Conservation (phyloP, 2,329 filamentous ascomycete species). For the Fusarium papillatum region DNA sequence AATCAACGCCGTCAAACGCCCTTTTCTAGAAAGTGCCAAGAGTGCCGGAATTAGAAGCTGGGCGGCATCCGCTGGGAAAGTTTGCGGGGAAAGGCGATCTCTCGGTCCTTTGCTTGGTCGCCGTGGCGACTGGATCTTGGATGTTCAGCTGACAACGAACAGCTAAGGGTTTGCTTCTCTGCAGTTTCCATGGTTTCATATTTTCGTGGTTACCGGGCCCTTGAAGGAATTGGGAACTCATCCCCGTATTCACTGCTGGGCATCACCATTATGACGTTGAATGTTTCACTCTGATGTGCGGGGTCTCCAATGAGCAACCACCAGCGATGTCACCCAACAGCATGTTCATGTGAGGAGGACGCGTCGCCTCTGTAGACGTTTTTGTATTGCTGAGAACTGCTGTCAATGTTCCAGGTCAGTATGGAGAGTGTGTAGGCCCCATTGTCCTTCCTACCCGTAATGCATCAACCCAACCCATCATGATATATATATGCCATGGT, state of each 20-base stretch:
- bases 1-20: conserved; percentile 2
- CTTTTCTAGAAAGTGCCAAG: conserved; percentile 23
- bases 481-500: background rate
- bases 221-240: background rate
- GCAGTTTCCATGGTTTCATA: background rate
- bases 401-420: background rate
- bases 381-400: background rate
- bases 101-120: background rate
- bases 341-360: background rate
- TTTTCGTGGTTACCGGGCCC: background rate
- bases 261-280: conserved; percentile 7
- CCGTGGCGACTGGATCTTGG: background rate
- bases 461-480: background rate
- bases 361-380: background rate
- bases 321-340: conserved; percentile 3
- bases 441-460: background rate
- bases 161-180: too few species aligned
- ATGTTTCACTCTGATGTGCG: conserved; percentile 5
- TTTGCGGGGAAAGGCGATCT: background rate
- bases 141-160: background rate
- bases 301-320: background rate
- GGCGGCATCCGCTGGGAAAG: background rate
- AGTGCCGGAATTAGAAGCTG: conserved; percentile 6
- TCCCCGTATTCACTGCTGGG: background rate
- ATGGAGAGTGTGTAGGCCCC: background rate